Percentiles rank a stretch among this genome's conserved stretches.
These are phyloP conservation scores for Abelmoschus esculentus DNA, from an alignment of 345 rosid species.

Conservation along the genomic window DNA sequence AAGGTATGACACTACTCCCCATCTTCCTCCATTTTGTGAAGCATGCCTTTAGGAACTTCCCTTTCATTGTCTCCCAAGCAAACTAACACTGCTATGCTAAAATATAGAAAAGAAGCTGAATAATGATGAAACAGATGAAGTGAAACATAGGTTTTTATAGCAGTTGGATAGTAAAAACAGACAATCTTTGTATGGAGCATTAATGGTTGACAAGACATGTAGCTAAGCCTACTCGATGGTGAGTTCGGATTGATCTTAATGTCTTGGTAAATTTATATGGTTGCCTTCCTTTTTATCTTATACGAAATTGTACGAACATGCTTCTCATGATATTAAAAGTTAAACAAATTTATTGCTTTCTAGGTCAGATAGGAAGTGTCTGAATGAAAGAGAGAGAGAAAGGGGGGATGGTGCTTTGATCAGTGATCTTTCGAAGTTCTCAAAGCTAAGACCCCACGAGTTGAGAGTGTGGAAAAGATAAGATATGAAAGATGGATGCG, in stretches of 20 bases:
- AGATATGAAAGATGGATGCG: constrained; percentile 47
- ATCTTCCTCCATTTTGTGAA: constrained; percentile 49
- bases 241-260: constrained; percentile 15
- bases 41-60: constrained; percentile 36
- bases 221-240: constrained; percentile 23
- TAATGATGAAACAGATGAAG: constrained; percentile 20
- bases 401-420: constrained; percentile 22
- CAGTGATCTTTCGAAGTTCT: constrained; percentile 31
- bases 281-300: constrained; percentile 24
- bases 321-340: constrained; percentile 12
- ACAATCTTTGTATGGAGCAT: constrained; percentile 11
- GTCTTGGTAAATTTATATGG: background rate
- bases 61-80: constrained; percentile 25
- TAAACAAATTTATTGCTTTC: constrained; percentile 3
- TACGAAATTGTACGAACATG: constrained; percentile 60
- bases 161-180: constrained; percentile 12
- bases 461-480: constrained; percentile 40
- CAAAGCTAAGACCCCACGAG: constrained; percentile 56
- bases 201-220: constrained; percentile 42
- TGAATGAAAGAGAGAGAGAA: background rate
- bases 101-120: constrained; percentile 11
- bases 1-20: constrained; percentile 38
- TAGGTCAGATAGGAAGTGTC: background rate
- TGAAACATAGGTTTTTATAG: constrained; percentile 32
- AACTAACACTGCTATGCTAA: background rate